Evolutionary conservation across 345 rosid species (phyloP).

Genomic region (Passiflora organensis): DNA sequence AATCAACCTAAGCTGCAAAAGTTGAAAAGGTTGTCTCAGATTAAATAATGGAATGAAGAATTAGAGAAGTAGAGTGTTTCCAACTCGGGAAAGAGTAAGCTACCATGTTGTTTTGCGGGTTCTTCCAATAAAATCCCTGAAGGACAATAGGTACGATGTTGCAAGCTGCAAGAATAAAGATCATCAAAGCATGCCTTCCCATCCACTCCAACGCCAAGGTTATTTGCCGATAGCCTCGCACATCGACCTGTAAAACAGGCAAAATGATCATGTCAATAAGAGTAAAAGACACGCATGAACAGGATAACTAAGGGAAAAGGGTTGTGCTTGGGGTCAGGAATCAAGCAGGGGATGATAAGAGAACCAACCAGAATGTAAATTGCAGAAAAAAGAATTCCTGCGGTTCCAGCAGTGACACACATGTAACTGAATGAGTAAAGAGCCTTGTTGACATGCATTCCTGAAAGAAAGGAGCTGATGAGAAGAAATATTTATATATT

Average conservation of each 20-base stretch:
- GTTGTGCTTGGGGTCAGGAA: background rate
- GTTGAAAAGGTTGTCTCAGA: background rate
- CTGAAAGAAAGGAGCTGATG: constrained; percentile 28
- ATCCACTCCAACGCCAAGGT: constrained; percentile 69
- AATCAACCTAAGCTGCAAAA: constrained; percentile 38
- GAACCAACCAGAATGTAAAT: constrained; percentile 59
- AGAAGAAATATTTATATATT: background rate
- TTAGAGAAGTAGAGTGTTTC: background rate
- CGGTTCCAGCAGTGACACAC: constrained; percentile 65
- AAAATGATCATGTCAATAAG: background rate
- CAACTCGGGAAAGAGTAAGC: background rate
- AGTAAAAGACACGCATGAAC: background rate
- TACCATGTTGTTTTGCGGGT: constrained; percentile 67
- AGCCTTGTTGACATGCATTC: constrained; percentile 83
- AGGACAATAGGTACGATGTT: constrained; percentile 57
- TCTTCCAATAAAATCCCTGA: constrained; percentile 78
- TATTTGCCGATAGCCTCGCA: constrained; percentile 40
- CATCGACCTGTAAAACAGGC: constrained; percentile 49
- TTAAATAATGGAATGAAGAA: background rate
- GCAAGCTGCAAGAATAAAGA: constrained; percentile 58
- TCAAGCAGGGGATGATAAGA: background rate
- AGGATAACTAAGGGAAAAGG: background rate
- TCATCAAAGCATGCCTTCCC: constrained; percentile 70
- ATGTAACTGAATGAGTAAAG: constrained; percentile 76
- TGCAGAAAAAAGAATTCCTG: constrained; percentile 64